These are phyloP conservation scores for Plenodomus tracheiphilus DNA, from an alignment of 2,329 filamentous ascomycete genomes.

Conservation along the genomic window DNA sequence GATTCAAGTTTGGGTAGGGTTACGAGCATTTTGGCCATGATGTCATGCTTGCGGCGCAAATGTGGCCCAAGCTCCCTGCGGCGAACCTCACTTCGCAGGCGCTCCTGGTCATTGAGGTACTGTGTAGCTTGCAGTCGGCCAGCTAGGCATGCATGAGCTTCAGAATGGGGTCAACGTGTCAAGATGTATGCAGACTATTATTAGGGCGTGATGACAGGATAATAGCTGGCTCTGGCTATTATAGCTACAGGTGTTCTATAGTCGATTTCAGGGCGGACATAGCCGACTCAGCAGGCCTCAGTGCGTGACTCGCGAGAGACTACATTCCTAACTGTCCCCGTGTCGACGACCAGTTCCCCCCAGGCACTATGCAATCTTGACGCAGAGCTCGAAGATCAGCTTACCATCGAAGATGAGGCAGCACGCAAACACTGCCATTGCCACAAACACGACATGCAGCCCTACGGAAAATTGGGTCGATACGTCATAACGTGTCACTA, in stretches of 20 bases:
- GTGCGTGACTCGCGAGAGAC: too few relatives aligned
- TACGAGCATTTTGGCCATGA: conserved; percentile 8
- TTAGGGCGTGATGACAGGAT: too few relatives aligned
- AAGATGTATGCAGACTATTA: too few relatives aligned
- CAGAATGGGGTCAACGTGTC: too few relatives aligned
- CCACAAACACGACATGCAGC: background rate
- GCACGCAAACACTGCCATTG: background rate
- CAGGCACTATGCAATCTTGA: background rate
- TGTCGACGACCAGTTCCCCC: background rate
- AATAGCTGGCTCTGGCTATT: too few relatives aligned
- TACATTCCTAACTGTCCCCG: background rate
- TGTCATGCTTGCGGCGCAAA: conserved; percentile 10
- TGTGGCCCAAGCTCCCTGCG: background rate
- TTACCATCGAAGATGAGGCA: background rate
- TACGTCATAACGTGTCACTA: conserved; percentile 13
- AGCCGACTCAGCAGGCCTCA: too few relatives aligned
- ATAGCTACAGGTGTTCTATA: too few relatives aligned
- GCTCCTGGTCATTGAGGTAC: too few relatives aligned
- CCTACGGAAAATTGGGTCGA: conserved; percentile 1
- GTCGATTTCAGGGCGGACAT: too few relatives aligned
- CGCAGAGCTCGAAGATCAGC: background rate
- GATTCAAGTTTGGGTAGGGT: conserved; percentile 12
- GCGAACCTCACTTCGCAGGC: background rate
- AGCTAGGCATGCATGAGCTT: too few relatives aligned
- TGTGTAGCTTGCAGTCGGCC: too few relatives aligned